A percentile compares a stretch with the other conserved stretches of the same genome.
phyloP scores from a whole-genome alignment of 495 filamentous ascomycete species.

The Xylaria intraflava region DNA sequence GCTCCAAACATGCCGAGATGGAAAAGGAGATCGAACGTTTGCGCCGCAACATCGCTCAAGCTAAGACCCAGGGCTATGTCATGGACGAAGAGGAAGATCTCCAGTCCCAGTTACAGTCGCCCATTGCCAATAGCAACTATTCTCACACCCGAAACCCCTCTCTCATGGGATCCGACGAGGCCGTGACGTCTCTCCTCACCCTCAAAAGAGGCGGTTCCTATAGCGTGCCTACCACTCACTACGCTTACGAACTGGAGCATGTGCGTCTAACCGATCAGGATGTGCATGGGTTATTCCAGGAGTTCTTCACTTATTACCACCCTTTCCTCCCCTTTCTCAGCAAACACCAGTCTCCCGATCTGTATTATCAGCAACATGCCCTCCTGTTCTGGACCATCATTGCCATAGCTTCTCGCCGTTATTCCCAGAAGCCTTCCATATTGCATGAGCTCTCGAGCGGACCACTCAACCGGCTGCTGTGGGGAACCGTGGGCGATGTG shows the following conservation, averaged over 20 bases:
- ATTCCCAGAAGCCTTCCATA: constrained; percentile 55
- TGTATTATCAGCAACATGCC: constrained; percentile 65
- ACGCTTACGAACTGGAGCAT: constrained; percentile 58
- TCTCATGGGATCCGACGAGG: constrained; percentile 78
- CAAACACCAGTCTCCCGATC: constrained; percentile 59
- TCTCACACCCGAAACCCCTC: constrained; percentile 48
- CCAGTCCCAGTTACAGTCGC: constrained; percentile 48
- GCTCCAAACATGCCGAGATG: constrained; percentile 87
- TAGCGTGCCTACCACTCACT: constrained; percentile 40
- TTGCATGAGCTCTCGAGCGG: constrained; percentile 59
- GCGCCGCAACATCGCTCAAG: constrained; percentile 40
- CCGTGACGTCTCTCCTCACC: constrained; percentile 74
- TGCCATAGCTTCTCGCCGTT: constrained; percentile 72
- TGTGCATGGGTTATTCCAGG: constrained; percentile 66
- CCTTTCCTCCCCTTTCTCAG: constrained; percentile 80
- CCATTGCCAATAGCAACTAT: constrained; percentile 50
- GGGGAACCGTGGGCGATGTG: constrained; percentile 74
- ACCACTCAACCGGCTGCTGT: constrained; percentile 68
- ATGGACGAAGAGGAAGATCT: constrained; percentile 47
- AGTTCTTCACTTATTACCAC: constrained; percentile 78
- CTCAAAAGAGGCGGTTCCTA: constrained; percentile 55
- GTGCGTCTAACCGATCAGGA: constrained; percentile 67
- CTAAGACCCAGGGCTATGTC: constrained; percentile 43
- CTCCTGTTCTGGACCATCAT: constrained; percentile 86
- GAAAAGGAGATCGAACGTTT: constrained; percentile 69